Evolutionary conservation across 148 eudicot species (phyloP), one percentile per base, ranked within the genome.

Genomic region (Camellia granthamiana): DNA sequence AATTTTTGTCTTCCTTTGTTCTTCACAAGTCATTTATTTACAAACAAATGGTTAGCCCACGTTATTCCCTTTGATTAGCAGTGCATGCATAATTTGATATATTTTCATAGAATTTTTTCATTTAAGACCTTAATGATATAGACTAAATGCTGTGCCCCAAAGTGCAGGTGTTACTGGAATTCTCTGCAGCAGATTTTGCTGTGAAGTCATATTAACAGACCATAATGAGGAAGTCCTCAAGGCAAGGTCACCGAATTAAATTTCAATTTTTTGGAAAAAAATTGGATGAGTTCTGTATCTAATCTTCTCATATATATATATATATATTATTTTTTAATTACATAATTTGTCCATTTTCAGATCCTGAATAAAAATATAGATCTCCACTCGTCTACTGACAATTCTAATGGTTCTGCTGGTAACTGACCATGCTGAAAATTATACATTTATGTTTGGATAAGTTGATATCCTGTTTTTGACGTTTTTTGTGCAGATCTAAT

Each of bases 141-240:
- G 3, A n/a, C n/a, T n/a, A n/a, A 51, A 44, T 47, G 60, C 38
- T 76, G 16, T 42, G 4, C 30, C 61, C 42, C 21, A 21, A 44
- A 47, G 56, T 71, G 79, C 88, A 95, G 97, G 98, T 74, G 72
- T 95, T 65, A 95, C 97, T 54, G 99, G 97, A 75, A 79, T 95
- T 46, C 90, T 95, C 10, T 93, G 95, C 83, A 85, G 92, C 84
- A 89, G 92, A 87, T 95, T 88, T 84, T 95, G 97, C 84, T 82
- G 80, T 62, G 84, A 87, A 84, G 90, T 92, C 41, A 88, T 95
- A 21, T 41, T 95, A 83, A 95, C 99, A 13, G 99, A 95, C 84
- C 97, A 93, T 69, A 95, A 90, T 75, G 93, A 93, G 23, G 97
- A 93, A 84, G 97, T 95, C 82, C 85, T 95, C 63, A 92, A 95